Conservation (phyloP, 2,329 filamentous ascomycete genomes). For the Falciphora oryzae region DNA sequence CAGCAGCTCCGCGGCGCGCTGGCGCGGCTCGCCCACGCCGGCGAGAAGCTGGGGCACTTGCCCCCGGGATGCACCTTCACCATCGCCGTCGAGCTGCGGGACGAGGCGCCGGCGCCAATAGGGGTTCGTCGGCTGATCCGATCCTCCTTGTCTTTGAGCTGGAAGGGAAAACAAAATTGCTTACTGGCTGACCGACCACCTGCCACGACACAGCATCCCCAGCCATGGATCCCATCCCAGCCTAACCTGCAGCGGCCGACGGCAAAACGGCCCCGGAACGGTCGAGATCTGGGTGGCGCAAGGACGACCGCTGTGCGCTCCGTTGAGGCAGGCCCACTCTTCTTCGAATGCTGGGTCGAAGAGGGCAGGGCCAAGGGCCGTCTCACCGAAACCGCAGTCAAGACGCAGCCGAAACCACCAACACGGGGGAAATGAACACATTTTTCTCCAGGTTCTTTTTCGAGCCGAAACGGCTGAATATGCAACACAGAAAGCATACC, state of each 20-base stretch:
- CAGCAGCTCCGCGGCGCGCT: constrained; percentile 68
- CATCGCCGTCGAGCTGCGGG: constrained; percentile 65
- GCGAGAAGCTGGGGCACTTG: constrained; percentile 49
- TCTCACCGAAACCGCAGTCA: background rate
- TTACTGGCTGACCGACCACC: background rate
- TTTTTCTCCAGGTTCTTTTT: background rate
- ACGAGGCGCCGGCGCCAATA: constrained; percentile 43
- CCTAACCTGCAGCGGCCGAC: constrained; percentile 36
- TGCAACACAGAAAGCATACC: too few species aligned
- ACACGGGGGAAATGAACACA: too few species aligned
- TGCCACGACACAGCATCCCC: constrained; percentile 40
- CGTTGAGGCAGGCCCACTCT: constrained; percentile 51
- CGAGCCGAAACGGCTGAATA: background rate
- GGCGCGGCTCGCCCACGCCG: constrained; percentile 54
- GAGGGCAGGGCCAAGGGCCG: constrained; percentile 37
- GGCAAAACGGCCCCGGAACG: constrained; percentile 13
- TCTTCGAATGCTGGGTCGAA: constrained; percentile 63
- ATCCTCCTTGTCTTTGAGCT: background rate
- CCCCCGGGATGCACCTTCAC: constrained; percentile 67
- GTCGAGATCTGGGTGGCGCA: constrained; percentile 30
- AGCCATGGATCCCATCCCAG: constrained; percentile 55
- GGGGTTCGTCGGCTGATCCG: constrained; percentile 36
- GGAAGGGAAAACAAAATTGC: background rate
- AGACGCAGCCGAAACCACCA: background rate
- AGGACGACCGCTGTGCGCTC: constrained; percentile 46